phyloP scores from a whole-genome alignment of 306 rosid genomes.

The Prunus mume region DNA sequence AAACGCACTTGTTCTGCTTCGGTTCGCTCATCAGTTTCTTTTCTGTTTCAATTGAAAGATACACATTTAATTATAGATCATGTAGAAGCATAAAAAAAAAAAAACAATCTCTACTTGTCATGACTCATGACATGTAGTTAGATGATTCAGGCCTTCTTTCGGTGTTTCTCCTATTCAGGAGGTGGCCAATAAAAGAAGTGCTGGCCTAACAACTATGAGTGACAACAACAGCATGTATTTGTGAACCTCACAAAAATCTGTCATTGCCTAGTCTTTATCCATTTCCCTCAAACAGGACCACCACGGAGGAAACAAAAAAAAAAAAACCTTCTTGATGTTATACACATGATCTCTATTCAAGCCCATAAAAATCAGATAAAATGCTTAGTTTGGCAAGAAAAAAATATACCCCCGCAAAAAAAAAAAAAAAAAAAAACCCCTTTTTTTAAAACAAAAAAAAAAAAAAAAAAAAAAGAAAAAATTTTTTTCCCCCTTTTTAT shows the following conservation, averaged over 20 bases:
- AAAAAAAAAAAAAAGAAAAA: background rate
- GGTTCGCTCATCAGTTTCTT: slow-evolving; percentile 57
- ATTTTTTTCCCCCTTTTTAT: too few species aligned
- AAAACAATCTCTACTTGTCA: background rate
- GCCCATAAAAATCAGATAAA: background rate
- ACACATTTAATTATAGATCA: slow-evolving; percentile 6
- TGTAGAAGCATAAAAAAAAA: background rate
- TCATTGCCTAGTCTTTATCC: background rate
- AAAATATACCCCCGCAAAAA: background rate
- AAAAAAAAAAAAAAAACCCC: background rate
- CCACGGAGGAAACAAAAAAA: background rate
- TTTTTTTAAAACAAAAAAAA: too few species aligned
- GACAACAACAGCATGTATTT: background rate
- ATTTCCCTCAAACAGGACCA: background rate
- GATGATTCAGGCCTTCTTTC: background rate
- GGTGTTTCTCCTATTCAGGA: background rate
- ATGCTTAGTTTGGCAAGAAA: background rate
- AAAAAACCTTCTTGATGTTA: background rate
- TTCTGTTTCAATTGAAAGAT: slow-evolving; percentile 45
- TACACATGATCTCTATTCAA: background rate
- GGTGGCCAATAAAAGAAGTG: background rate
- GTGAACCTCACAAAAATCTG: background rate
- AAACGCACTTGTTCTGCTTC: slow-evolving; percentile 56
- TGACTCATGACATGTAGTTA: slow-evolving; percentile 1
- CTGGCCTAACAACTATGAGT: background rate